Conservation (phyloP, 768 basidiomycete genomes). For the Tulasnella sp. region DNA sequence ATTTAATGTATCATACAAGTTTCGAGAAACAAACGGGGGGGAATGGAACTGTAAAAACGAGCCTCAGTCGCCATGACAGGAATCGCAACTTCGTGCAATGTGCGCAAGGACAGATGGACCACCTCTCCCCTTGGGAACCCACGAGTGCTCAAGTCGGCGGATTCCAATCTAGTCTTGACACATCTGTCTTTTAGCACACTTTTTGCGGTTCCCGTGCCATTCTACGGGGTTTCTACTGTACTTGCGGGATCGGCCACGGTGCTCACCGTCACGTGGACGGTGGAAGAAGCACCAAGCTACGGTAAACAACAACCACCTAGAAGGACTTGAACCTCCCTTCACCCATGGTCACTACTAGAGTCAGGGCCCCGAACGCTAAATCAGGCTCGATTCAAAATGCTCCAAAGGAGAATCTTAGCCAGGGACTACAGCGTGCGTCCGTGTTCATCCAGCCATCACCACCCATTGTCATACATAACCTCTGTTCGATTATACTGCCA, state of each 20-base stretch:
- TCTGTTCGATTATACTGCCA: background rate
- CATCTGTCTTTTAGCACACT: too few species aligned
- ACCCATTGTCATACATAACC: background rate
- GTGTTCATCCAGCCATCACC: background rate
- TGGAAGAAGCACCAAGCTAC: background rate
- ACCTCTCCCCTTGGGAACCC: background rate
- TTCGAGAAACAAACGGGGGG: too few species aligned
- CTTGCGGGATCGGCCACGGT: too few species aligned
- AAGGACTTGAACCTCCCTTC: background rate
- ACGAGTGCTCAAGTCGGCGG: background rate
- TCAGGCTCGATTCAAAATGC: background rate
- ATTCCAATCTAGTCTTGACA: too few species aligned
- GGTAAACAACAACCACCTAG: background rate
- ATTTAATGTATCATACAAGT: background rate
- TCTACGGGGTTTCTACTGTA: too few species aligned
- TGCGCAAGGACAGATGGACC: too few species aligned
- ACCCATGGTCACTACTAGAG: background rate
- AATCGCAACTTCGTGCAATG: too few species aligned
- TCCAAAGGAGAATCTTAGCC: background rate
- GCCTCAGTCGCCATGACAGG: too few species aligned
- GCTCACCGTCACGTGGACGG: background rate
- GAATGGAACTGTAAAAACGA: too few species aligned
- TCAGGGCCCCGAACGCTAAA: background rate
- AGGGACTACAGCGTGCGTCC: background rate
- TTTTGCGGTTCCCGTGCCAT: too few species aligned